Base-by-base conservation (phyloP, 768 basidiomycete genomes). In the Kwoniella bestiolae region DNA sequence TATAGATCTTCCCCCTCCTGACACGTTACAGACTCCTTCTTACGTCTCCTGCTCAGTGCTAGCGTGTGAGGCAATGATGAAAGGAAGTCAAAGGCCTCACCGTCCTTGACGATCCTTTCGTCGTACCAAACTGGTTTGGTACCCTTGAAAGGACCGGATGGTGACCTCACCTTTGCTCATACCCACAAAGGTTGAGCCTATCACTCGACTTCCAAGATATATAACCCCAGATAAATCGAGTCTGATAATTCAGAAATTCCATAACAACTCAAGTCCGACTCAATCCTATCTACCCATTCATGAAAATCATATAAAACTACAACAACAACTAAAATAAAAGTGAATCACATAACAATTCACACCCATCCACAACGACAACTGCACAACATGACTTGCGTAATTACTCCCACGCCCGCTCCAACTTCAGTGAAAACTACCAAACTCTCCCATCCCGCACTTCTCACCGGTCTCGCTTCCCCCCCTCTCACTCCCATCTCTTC, bases 361-460 rank as follows among this genome's bases (percentile, higher is more conserved):
- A 25, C 18, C 5, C 29, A n/a, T 59, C 45, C 11, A 59, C 34
- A 61, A 11, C 14, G 12, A 41, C 38, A 41, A 41, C n/a, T n/a
- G n/a, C 18, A 51, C 60, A 63, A 23, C 9, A 64, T 64, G 62
- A 32, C 64, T 2, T 49, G 34, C 56, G 47, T 66, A 14, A 23
- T 34, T 31, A 56, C 53, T 25, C 9, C 18, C 14, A 11, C 60
- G 12, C 35, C 60, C 6, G 34, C 53, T 26, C 34, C 11, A 29
- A 12, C 60, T n/a, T 26, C 60, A 0, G 34, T n/a, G n/a, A n/a
- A n/a, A n/a, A n/a, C 64, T 49, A 32, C 60, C 47, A 64, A 57
- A 16, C 56, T 65, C 29, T 55, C 70, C 51, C 73, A 75, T 56
- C 73, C 73, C 25, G 73, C 70, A 47, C 68, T 75, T 3, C 45